Evolutionary conservation across 768 basidiomycete genomes (phyloP).

Genomic region (Podaxis mareebaensis): DNA sequence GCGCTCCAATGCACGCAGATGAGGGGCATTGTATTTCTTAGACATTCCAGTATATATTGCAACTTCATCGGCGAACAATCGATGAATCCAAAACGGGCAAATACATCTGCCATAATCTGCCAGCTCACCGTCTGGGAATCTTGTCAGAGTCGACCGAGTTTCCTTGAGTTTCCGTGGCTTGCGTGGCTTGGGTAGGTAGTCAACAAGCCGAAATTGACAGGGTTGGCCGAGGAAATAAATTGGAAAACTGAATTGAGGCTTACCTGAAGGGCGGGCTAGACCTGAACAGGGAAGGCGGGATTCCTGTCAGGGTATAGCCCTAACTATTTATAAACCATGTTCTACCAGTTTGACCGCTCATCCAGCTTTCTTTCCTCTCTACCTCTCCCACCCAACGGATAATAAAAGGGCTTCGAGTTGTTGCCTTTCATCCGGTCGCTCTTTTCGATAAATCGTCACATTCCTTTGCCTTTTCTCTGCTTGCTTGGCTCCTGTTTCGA

Average conservation of each 20-base stretch:
- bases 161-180: too few relatives aligned
- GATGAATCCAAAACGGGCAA: background rate
- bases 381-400: background rate
- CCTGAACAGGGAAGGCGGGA: constrained; percentile 3
- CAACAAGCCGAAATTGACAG: background rate
- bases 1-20: background rate
- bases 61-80: background rate
- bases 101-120: background rate
- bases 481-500: background rate
- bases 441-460: constrained; percentile 9
- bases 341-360: background rate
- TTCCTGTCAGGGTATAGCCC: background rate
- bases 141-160: too few relatives aligned
- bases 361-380: background rate
- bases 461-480: background rate
- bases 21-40: background rate
- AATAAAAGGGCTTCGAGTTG: background rate
- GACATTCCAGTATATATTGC: background rate
- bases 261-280: background rate
- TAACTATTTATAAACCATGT: background rate
- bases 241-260: background rate
- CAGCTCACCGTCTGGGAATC: background rate
- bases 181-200: too few relatives aligned
- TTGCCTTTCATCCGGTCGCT: background rate
- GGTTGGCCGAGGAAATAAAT: background rate